Evolutionary conservation across 768 basidiomycete species (phyloP).

Genomic region (Clavulina sp.): DNA sequence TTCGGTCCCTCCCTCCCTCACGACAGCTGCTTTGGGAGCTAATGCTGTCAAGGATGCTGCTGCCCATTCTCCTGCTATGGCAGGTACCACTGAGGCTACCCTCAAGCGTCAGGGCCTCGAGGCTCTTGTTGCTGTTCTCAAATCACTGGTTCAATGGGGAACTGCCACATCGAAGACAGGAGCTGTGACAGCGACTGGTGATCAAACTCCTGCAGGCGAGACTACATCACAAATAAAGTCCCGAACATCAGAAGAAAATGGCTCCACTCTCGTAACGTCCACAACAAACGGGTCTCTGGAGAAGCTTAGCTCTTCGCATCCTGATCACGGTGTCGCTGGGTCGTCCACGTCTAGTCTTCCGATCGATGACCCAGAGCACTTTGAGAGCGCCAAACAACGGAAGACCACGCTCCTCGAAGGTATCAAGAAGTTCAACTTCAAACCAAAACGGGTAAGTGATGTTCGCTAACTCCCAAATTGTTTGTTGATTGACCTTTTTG

Average conservation of each 20-base stretch:
- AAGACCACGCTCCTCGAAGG: constrained; percentile 91
- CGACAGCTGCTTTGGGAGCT: constrained; percentile 38
- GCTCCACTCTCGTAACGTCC: background rate
- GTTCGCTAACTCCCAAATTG: background rate
- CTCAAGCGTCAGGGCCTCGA: constrained; percentile 87
- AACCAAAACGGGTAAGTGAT: constrained; percentile 73
- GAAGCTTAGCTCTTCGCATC: background rate
- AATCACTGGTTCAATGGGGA: constrained; percentile 86
- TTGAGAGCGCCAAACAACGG: constrained; percentile 91
- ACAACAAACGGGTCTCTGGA: background rate
- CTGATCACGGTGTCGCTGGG: constrained; percentile 5
- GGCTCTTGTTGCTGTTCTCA: constrained; percentile 72
- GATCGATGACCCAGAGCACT: constrained; percentile 80
- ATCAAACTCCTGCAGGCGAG: background rate
- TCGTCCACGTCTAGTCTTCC: constrained; percentile 60
- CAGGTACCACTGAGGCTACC: constrained; percentile 66
- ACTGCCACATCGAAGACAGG: constrained; percentile 19
- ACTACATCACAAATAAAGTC: too few species aligned
- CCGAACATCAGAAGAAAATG: constrained; percentile 4
- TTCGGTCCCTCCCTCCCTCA: constrained; percentile 43
- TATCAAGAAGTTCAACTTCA: constrained; percentile 95
- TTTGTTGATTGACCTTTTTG: constrained; percentile 4
- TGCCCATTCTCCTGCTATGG: constrained; percentile 28
- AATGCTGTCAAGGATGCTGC: constrained; percentile 31
- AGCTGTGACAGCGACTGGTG: background rate